These are phyloP conservation scores for Fusarium caatingaense DNA, from an alignment of 2,329 filamentous ascomycete species.

Conservation along the genomic window DNA sequence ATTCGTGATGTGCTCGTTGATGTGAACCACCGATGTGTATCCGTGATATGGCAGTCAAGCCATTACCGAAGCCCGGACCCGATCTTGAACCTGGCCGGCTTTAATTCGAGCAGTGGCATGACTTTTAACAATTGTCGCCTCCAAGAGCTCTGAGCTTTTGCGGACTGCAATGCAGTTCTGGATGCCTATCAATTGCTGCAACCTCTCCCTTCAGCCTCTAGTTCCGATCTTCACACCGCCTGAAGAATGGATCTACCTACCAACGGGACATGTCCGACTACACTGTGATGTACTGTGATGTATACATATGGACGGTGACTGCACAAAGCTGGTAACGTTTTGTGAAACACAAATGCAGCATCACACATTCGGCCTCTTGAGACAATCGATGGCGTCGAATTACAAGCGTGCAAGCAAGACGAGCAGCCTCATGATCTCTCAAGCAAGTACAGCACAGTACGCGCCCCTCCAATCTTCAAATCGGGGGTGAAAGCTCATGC, in stretches of 20 bases:
- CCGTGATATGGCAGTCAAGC: background rate
- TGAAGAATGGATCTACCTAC: conserved; percentile 37
- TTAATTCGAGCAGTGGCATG: conserved; percentile 22
- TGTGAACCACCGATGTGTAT: conserved; percentile 10
- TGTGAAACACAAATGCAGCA: conserved; percentile 2
- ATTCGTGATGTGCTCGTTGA: background rate
- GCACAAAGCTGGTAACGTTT: background rate
- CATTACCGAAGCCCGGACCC: conserved; percentile 25
- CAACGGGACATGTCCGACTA: conserved; percentile 30
- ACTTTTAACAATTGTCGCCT: conserved; percentile 15
- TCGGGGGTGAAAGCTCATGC: conserved; percentile 37
- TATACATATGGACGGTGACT: background rate
- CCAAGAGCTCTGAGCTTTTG: conserved; percentile 5
- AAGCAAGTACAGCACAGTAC: background rate
- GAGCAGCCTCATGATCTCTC: background rate
- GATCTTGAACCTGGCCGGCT: conserved; percentile 7
- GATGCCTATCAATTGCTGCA: conserved; percentile 10
- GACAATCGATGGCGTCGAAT: conserved; percentile 8
- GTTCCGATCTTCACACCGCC: conserved; percentile 35
- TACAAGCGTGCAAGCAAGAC: conserved; percentile 8
- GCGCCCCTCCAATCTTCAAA: conserved; percentile 16
- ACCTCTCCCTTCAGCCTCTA: background rate
- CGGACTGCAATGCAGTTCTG: background rate
- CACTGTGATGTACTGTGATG: background rate
- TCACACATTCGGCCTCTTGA: background rate